phyloP scores from a whole-genome alignment of 2,329 filamentous ascomycete species.

The Pseudocercospora fijiensis region DNA sequence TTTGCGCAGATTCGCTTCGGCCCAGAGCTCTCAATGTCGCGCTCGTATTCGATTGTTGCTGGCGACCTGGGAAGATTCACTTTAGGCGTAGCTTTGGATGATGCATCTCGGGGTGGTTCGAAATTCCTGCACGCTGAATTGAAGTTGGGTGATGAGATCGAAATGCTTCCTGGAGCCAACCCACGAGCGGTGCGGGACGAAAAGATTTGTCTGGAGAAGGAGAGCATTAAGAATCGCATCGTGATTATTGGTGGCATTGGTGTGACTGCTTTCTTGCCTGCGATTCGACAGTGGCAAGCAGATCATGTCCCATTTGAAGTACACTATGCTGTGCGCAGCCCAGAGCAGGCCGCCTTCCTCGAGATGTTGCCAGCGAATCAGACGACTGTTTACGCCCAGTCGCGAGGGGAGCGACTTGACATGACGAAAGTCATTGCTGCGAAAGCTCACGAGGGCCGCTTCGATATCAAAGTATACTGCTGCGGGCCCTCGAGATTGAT shows the following conservation, averaged over 20 bases:
- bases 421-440: slow-evolving; percentile 49
- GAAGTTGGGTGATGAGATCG: slow-evolving; percentile 51
- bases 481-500: slow-evolving; percentile 62
- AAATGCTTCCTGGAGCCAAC: slow-evolving; percentile 36
- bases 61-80: slow-evolving; percentile 54
- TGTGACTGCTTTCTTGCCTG: slow-evolving; percentile 62
- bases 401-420: slow-evolving; percentile 54
- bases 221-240: slow-evolving; percentile 56
- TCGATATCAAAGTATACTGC: slow-evolving; percentile 60
- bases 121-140: slow-evolving; percentile 55
- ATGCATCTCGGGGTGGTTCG: slow-evolving; percentile 60
- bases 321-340: slow-evolving; percentile 59
- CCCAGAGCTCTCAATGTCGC: slow-evolving; percentile 51
- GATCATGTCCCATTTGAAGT: slow-evolving; percentile 48
- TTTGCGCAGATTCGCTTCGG: slow-evolving; percentile 60
- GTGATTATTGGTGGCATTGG: slow-evolving; percentile 66
- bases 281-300: slow-evolving; percentile 43
- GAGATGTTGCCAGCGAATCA: slow-evolving; percentile 31
- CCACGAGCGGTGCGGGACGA: slow-evolving; percentile 23
- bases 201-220: neutral
- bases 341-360: slow-evolving; percentile 57
- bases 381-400: slow-evolving; percentile 55
- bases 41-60: slow-evolving; percentile 61
- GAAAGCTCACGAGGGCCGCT: slow-evolving; percentile 39
- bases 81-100: slow-evolving; percentile 59